These are phyloP conservation scores for Gonium pectorale DNA, from an alignment of 139 green algal species.

Conservation along the genomic window DNA sequence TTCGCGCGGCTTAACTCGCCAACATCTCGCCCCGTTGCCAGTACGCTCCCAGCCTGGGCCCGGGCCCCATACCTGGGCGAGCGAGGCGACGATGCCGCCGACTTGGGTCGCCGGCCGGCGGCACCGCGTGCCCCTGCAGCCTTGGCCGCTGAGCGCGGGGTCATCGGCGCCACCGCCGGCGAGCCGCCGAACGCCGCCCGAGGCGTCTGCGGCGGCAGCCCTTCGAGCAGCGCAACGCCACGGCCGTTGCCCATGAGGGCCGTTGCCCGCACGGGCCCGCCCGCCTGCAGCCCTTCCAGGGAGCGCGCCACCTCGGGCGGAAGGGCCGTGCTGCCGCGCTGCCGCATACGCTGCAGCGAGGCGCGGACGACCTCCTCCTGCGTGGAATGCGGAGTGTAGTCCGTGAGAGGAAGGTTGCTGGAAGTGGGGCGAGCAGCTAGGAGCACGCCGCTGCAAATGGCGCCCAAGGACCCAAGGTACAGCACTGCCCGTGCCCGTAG, in stretches of 20 bases:
- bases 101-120: conserved; percentile 7
- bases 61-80: not conserved
- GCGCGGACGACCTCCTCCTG: conserved; percentile 18
- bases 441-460: too few species aligned
- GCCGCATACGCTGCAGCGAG: conserved; percentile 21
- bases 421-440: too few species aligned
- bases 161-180: not conserved
- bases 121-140: not conserved
- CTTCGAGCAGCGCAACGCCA: not conserved
- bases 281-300: conserved; percentile 2
- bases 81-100: not conserved
- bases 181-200: not conserved
- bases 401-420: too few species aligned
- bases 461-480: too few species aligned
- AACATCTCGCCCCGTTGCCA: too few species aligned
- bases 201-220: not conserved
- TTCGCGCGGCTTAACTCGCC: too few species aligned
- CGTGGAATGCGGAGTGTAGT: not conserved
- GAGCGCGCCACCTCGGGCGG: conserved; percentile 24
- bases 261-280: not conserved
- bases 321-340: not conserved
- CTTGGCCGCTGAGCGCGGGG: too few species aligned
- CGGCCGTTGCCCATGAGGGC: not conserved
- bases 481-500: too few species aligned
- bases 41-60: too few species aligned